Evolutionary conservation across 805 yeast species (phyloP), one percentile per base, ranked within the genome.

Genomic region (Candida multigemmis): DNA sequence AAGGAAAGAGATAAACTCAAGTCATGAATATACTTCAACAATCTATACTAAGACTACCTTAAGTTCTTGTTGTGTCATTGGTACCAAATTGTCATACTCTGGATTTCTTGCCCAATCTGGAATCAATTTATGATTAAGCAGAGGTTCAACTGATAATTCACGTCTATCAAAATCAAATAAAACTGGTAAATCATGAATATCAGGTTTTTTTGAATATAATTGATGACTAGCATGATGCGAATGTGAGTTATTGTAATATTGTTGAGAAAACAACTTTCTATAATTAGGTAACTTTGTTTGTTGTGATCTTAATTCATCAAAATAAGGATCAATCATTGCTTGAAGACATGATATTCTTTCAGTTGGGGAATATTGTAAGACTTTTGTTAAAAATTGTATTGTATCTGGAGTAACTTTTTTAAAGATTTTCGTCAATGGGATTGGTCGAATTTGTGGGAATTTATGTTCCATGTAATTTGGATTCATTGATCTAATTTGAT

Each of bases 381-480:
- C 63, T 36, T 60, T 53, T 19, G 65, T 62, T 35, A 81, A 55
- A 36, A 81, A 65, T 27, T 65, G 67, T 14, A 78, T 67, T 35
- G 73, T 65, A 59, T 73, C 66, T 33, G 51, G 31, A 36, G 71
- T 60, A 45, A 66, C 56, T 41, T 67, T 65, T 46, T 76, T 75
- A 53, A 79, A 79, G 13, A 80, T 77, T 41, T 74, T 77, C 19
- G 59, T 49, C 33, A 81, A 56, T 22, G 89, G 89, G 21, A 81
- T 80, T 30, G 89, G 82, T 50, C 78, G 78, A 40, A 81, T 81
- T 35, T 71, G 73, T 4, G 98, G 97, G 65, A 89, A 89, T 48
- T 84, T 85, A 58, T 89, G 96, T 53, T 91, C 97, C 79, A 85
- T 83, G 58, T 89, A 91, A 53, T 85, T 87, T 27, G 96, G 94